Evolutionary conservation across 2,329 filamentous ascomycete species (phyloP).

Genomic region (Scytalidium lignicola): DNA sequence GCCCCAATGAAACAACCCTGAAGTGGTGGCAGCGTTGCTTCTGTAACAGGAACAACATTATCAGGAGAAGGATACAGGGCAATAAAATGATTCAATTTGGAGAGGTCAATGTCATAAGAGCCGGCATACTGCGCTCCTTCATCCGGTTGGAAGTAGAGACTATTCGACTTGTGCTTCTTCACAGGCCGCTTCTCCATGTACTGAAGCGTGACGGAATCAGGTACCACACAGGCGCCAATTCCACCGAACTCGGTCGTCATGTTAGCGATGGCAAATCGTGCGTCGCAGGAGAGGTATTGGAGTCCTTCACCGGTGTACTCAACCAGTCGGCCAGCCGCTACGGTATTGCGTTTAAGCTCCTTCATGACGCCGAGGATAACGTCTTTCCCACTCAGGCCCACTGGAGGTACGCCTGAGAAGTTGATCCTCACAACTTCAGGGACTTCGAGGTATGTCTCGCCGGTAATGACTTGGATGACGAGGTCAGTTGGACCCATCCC

Average conservation of each 20-base stretch:
- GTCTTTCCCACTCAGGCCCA: slow-evolving; percentile 40
- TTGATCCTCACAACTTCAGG: slow-evolving; percentile 37
- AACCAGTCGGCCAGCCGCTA: slow-evolving; percentile 39
- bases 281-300: slow-evolving; percentile 34
- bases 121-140: slow-evolving; percentile 33
- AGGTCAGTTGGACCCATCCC: slow-evolving; percentile 42
- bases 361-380: slow-evolving; percentile 39
- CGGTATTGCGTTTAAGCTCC: slow-evolving; percentile 39
- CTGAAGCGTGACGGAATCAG: slow-evolving; percentile 12
- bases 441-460: slow-evolving; percentile 42
- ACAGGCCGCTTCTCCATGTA: slow-evolving; percentile 31
- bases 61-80: slow-evolving; percentile 38
- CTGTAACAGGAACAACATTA: slow-evolving; percentile 35
- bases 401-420: slow-evolving; percentile 30
- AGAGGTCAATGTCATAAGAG: slow-evolving; percentile 33
- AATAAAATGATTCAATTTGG: slow-evolving; percentile 31
- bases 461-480: slow-evolving; percentile 37
- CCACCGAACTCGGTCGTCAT: slow-evolving; percentile 32
- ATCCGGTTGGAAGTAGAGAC: slow-evolving; percentile 35
- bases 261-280: slow-evolving; percentile 41
- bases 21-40: slow-evolving; percentile 26
- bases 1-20: slow-evolving; percentile 43
- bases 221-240: not conserved
- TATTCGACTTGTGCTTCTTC: slow-evolving; percentile 28
- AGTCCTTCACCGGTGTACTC: slow-evolving; percentile 39